Percentiles rank a stretch among this genome's conserved stretches.
phyloP scores from a whole-genome alignment of 306 rosid species.

The Astragalus glycyphyllos region DNA sequence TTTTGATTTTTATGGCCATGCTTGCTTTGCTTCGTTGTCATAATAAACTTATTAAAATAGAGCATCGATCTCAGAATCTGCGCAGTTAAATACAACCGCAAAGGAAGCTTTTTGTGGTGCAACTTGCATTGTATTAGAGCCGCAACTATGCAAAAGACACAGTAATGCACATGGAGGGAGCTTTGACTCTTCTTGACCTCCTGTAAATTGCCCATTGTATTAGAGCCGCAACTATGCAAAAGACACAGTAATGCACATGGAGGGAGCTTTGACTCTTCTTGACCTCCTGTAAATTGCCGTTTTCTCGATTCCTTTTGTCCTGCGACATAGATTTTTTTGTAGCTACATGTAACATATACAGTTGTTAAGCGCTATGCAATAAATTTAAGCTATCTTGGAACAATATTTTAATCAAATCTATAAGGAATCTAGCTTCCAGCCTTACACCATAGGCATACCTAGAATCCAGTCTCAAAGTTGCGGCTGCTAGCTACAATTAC shows the following conservation, averaged over 20 bases:
- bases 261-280: conserved; percentile 31
- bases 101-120: conserved; percentile 28
- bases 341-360: neutral
- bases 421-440: conserved; percentile 42
- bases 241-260: conserved; percentile 43
- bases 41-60: neutral
- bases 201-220: conserved; percentile 21
- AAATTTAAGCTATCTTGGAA: conserved; percentile 16
- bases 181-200: conserved; percentile 28
- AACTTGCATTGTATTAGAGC: conserved; percentile 35
- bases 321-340: conserved; percentile 6
- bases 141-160: conserved; percentile 1
- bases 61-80: conserved; percentile 4
- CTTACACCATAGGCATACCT: neutral
- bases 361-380: neutral
- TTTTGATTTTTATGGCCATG: neutral
- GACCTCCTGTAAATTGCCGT: conserved; percentile 7
- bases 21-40: neutral
- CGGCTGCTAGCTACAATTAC: conserved; percentile 16
- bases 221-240: conserved; percentile 13
- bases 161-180: conserved; percentile 46
- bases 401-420: conserved; percentile 30
- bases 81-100: neutral
- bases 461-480: conserved; percentile 40
- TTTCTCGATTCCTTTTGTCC: conserved; percentile 32